Conservation (phyloP, 495 filamentous ascomycete genomes). For the Melanomma pulvis-pyrius region DNA sequence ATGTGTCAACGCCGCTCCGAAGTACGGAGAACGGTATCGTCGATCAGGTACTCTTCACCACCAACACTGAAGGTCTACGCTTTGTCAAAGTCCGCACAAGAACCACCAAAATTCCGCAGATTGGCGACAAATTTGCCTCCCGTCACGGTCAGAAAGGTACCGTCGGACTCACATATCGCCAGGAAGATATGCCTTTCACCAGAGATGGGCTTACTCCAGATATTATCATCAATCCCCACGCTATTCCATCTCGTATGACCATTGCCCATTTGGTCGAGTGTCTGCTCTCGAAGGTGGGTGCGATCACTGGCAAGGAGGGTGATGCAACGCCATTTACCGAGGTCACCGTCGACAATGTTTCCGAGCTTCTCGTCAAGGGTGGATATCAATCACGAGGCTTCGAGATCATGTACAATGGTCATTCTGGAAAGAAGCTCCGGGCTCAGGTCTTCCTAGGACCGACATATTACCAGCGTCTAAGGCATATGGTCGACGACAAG, state of each 20-base stretch:
- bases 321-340: constrained; percentile 98
- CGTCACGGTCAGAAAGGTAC: constrained; percentile 99
- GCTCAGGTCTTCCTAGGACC: constrained; percentile 96
- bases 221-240: constrained; percentile 98
- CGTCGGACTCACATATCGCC: constrained; percentile 94
- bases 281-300: constrained; percentile 90
- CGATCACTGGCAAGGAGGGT: constrained; percentile 87
- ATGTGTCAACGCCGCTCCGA: constrained; percentile 90
- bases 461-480: constrained; percentile 97
- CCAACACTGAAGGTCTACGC: constrained; percentile 83
- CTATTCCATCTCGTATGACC: constrained; percentile 99
- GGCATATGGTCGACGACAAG: constrained; percentile 99
- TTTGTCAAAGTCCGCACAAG: constrained; percentile 97
- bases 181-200: constrained; percentile 99
- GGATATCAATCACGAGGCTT: constrained; percentile 97
- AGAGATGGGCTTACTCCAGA: constrained; percentile 88
- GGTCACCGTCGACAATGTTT: constrained; percentile 94
- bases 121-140: constrained; percentile 98
- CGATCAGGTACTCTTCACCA: constrained; percentile 88
- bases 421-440: constrained; percentile 88
- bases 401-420: constrained; percentile 98
- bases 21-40: constrained; percentile 97
- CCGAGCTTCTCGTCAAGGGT: constrained; percentile 80
- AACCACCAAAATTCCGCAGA: constrained; percentile 97
- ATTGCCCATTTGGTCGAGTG: constrained; percentile 99